These are phyloP conservation scores for Lipomyces mesembrius DNA, from an alignment of 805 yeast species.

Conservation along the genomic window DNA sequence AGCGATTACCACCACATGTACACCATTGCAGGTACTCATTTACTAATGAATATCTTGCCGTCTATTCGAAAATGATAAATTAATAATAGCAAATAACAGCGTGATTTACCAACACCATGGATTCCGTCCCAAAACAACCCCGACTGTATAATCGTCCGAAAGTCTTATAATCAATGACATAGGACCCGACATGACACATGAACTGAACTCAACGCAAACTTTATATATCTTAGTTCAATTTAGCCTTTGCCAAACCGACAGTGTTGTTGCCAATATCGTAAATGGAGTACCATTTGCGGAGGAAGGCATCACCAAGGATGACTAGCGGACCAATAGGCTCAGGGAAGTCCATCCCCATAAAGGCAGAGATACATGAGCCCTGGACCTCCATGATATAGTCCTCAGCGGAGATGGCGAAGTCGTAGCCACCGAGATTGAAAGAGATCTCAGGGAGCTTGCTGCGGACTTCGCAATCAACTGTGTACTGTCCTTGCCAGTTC, in stretches of 20 bases:
- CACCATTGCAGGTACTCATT: neutral
- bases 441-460: conserved; percentile 88
- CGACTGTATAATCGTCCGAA: neutral
- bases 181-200: neutral
- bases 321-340: conserved; percentile 96
- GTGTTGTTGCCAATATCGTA: conserved; percentile 90
- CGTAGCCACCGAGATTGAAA: conserved; percentile 84
- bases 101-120: conserved; percentile 4
- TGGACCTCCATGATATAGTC: conserved; percentile 94
- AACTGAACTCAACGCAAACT: neutral
- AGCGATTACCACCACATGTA: neutral
- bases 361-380: conserved; percentile 94
- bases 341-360: conserved; percentile 97
- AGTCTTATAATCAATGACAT: neutral
- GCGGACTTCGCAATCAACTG: conserved; percentile 86
- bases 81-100: conserved; percentile 1
- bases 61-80: neutral
- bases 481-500: conserved; percentile 97
- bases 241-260: conserved; percentile 92
- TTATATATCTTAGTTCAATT: conserved; percentile 55
- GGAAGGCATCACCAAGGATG: conserved; percentile 95
- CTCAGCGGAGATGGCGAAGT: conserved; percentile 85
- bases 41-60: neutral
- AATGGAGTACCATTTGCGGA: conserved; percentile 91
- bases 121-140: conserved; percentile 4